A percentile compares a stretch with the other conserved stretches of the same genome.
phyloP scores from a whole-genome alignment of 345 rosid species.

The Populus euphratica region DNA sequence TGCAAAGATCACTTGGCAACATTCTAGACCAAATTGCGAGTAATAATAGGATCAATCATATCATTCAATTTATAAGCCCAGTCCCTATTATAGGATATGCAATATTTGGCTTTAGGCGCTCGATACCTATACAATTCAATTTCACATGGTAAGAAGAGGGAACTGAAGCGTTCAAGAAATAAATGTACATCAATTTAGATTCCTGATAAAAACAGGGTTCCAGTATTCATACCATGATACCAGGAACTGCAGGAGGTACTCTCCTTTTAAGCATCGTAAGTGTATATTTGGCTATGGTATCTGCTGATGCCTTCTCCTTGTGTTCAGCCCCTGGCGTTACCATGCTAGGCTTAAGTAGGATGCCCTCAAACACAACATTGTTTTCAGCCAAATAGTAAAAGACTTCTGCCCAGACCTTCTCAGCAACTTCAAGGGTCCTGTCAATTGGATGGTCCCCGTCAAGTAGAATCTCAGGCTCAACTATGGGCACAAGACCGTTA shows the following conservation, averaged over 20 bases:
- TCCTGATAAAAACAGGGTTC: constrained; percentile 5
- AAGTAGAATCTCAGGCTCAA: constrained; percentile 97
- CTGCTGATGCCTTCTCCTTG: constrained; percentile 84
- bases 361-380: constrained; percentile 86
- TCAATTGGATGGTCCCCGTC: constrained; percentile 95
- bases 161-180: not conserved
- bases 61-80: not conserved
- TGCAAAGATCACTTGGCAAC: too few relatives aligned
- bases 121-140: not conserved
- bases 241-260: constrained; percentile 97
- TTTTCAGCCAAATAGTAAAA: constrained; percentile 90
- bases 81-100: not conserved
- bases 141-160: not conserved
- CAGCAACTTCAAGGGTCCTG: constrained; percentile 94
- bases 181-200: not conserved
- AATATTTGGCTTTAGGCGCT: not conserved
- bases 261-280: constrained; percentile 87
- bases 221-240: constrained; percentile 65
- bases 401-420: constrained; percentile 97
- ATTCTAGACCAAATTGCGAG: too few relatives aligned
- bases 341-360: constrained; percentile 97
- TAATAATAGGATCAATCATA: too few relatives aligned
- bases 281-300: constrained; percentile 81
- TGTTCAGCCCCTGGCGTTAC: constrained; percentile 98
- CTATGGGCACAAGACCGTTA: constrained; percentile 94